Percentiles rank a stretch among this genome's conserved stretches.
Evolutionary conservation across 2,329 filamentous ascomycete species (phyloP).

Genomic region (Tympanopsis confertula): DNA sequence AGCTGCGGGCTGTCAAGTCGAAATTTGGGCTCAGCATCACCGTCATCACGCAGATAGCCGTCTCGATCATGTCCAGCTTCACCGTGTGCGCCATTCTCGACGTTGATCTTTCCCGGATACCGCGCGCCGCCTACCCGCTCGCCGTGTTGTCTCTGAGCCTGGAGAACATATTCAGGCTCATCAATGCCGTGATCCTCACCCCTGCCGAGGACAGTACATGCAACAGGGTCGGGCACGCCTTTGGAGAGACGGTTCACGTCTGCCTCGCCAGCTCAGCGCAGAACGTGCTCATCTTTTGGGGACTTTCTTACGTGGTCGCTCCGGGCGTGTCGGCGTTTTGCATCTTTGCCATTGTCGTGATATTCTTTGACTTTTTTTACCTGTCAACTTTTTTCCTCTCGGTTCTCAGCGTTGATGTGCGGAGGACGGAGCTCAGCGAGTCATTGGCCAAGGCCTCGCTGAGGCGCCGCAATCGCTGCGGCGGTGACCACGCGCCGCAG

Average conservation of each 20-base stretch:
- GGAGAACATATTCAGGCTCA: slow-evolving; percentile 68
- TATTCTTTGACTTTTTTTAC: slow-evolving; percentile 68
- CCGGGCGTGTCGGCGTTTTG: slow-evolving; percentile 66
- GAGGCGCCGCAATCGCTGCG: slow-evolving; percentile 13
- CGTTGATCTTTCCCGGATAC: slow-evolving; percentile 65
- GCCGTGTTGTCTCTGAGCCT: slow-evolving; percentile 68
- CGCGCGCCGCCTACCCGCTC: slow-evolving; percentile 62
- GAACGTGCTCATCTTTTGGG: slow-evolving; percentile 54
- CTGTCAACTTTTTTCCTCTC: slow-evolving; percentile 70
- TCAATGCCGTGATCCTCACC: slow-evolving; percentile 66
- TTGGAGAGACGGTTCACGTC: slow-evolving; percentile 62
- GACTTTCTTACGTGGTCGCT: slow-evolving; percentile 55
- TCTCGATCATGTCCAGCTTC: slow-evolving; percentile 69
- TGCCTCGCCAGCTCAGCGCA: slow-evolving; percentile 57
- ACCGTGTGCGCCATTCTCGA: slow-evolving; percentile 67
- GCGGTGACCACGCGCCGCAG: slow-evolving; percentile 17
- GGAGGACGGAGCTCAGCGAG: slow-evolving; percentile 64
- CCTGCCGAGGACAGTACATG: slow-evolving; percentile 58
- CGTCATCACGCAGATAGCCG: slow-evolving; percentile 56
- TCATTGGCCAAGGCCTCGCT: slow-evolving; percentile 47
- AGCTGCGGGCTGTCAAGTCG: slow-evolving; percentile 65
- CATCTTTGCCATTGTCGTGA: slow-evolving; percentile 62
- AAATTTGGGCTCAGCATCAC: slow-evolving; percentile 61
- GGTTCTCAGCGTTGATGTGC: slow-evolving; percentile 69
- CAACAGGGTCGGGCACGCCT: slow-evolving; percentile 59